phyloP scores from a whole-genome alignment of 139 green algal species.

The Gonium pectorale region DNA sequence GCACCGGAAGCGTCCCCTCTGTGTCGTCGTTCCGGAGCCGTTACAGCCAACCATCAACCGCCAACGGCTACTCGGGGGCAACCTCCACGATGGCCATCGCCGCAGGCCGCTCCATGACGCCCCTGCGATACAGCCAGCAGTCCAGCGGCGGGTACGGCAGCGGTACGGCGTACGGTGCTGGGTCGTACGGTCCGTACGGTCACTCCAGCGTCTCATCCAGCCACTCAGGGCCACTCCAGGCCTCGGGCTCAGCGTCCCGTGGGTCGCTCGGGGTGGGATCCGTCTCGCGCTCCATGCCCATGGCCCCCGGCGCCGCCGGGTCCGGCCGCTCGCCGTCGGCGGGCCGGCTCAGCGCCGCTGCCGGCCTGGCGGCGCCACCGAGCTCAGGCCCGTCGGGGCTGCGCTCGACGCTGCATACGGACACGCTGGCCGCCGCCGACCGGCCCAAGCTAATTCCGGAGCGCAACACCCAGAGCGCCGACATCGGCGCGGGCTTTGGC shows the following conservation, averaged over 20 bases:
- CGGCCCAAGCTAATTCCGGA: slow-evolving; percentile 41
- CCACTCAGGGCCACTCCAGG: slow-evolving; percentile 1
- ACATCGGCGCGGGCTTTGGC: slow-evolving; percentile 12
- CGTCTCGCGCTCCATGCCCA: slow-evolving; percentile 15
- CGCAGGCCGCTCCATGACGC: slow-evolving; percentile 34
- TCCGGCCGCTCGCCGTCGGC: slow-evolving; percentile 29
- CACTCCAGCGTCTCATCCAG: too few relatives aligned
- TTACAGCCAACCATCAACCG: background rate
- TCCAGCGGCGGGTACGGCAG: background rate
- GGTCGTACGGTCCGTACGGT: background rate
- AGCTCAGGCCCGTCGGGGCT: slow-evolving; percentile 15
- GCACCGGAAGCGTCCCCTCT: background rate
- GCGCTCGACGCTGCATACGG: slow-evolving; percentile 62
- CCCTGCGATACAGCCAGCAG: slow-evolving; percentile 37
- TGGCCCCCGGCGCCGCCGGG: background rate
- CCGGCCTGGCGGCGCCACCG: slow-evolving; percentile 14
- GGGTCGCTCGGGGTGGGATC: slow-evolving; percentile 13
- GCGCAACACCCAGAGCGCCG: slow-evolving; percentile 47
- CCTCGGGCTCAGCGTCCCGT: background rate
- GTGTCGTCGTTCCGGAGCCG: slow-evolving; percentile 36
- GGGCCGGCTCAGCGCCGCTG: slow-evolving; percentile 17
- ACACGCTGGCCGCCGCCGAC: slow-evolving; percentile 53
- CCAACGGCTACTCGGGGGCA: background rate
- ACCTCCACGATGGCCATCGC: background rate
- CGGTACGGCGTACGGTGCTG: too few relatives aligned